Evolutionary conservation across 2,329 filamentous ascomycete genomes (phyloP), one percentile per base, ranked within the genome.

Genomic region (Colletotrichum filicis): DNA sequence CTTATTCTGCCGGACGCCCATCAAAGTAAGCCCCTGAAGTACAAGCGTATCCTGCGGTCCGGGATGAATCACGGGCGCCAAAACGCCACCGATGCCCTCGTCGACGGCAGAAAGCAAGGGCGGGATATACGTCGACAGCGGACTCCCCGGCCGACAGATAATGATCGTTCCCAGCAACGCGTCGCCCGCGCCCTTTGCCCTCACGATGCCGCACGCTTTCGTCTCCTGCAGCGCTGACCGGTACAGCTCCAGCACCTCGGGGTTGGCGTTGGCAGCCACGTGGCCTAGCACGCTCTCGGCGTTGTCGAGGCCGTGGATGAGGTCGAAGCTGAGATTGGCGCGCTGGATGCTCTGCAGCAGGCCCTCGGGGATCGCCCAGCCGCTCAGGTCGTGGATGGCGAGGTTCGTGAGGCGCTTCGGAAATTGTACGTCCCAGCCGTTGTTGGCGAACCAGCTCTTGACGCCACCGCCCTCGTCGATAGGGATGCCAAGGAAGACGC

Each of bases 401-500:
- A 97, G 92, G 79, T 93, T 95, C 77, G 86, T 87, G 24, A 91
- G 78, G 16, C 87, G 85, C 12, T 87, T 85, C 3, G 89, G 88
- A 71, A 89, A 90, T 59, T 89, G 86, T 0, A 86, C 92, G 78
- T 97, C 95, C 95, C 95, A 98, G 16, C 96, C 95, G 59, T 95
- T 89, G 75, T 92, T 94, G n/a, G 92, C 90, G 80, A 98, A 98
- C 95, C 95, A 98, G 57, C 94, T 91, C 75, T 88, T 90, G 52
- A 86, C 80, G 22, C 84, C 84, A 61, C 87, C 84, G 61, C 87
- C 84, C 74, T 88, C 86, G 5, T 88, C 86, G 2, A 87, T 83
- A 0, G 95, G 95, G 11, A 98, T 93, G 0, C 95, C 96, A 0
- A 94, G 89, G 78, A 95, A 98, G 28, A 97, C 91, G n/a, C 92